Evolutionary conservation across 2,329 filamentous ascomycete genomes (phyloP), one percentile per base, ranked within the genome.

Genomic region (Cytospora schulzeri): DNA sequence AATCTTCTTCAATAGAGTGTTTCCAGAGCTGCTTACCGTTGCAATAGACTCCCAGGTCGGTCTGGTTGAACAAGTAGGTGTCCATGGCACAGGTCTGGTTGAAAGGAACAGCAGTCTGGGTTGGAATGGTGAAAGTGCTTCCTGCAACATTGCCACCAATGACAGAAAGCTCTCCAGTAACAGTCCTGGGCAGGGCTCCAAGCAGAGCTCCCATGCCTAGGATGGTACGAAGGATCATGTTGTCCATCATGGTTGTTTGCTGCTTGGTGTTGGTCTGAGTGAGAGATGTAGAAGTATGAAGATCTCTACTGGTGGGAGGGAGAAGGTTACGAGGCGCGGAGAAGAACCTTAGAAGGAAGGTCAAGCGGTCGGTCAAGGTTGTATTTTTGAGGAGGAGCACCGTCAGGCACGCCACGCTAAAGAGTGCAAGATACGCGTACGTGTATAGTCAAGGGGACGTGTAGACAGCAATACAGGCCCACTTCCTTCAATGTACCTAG

Each of bases 11-110:
- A 7, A 41, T 5, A 12, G 12, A 41, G 6, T 41, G 38, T 41
- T 4, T 41, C 19, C 6, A 19, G 17, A 19, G 17, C 6, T 41
- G 7, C 38, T 41, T 19, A 41, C 38, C 76, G 64, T 76, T 75
- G 71, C 78, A 80, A 68, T 77, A 79, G 68, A 77, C 71, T 35
- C 76, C 76, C 1, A 80, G 73, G 62, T 69, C 75, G 63, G 68
- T 71, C 45, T 70, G 71, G 9, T 70, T 69, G 38, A 79, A 67
- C 51, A 73, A 68, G 50, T 73, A 73, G 4, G 74, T 76, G 57
- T 74, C 70, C 69, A 75, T 75, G n/a, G 74, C 76, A 66, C 78
- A 80, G 61, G 73, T 74, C 50, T 64, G 50, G 51, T 64, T 64
- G 62, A 60, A 60, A 11, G 56, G 56, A 29, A 64, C 50, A 60